Percentiles rank a stretch among this genome's conserved stretches.
These are phyloP conservation scores for Thalassiosira hispida DNA, from an alignment of 352 stramenopile species.

Conservation along the genomic window DNA sequence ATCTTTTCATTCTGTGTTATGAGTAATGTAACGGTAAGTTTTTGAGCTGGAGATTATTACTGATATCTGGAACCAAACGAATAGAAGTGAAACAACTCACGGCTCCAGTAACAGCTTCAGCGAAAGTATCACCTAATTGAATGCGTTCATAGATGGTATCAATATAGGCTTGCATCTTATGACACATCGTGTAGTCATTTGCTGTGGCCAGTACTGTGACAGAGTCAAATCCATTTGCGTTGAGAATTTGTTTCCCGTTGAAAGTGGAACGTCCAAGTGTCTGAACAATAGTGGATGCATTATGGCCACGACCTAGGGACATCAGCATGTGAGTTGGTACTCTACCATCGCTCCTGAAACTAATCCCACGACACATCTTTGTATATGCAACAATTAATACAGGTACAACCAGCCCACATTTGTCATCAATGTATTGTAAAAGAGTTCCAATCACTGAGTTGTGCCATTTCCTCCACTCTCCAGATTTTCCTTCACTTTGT, in stretches of 20 bases:
- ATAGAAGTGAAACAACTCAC: not conserved
- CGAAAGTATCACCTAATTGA: slow-evolving; percentile 37
- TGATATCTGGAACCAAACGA: not conserved
- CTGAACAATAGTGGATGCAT: slow-evolving; percentile 41
- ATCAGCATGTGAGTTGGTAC: slow-evolving; percentile 49
- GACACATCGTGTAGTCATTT: slow-evolving; percentile 25
- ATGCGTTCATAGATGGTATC: slow-evolving; percentile 21
- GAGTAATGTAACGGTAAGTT: not conserved
- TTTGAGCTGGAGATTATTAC: not conserved
- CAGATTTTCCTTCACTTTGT: not conserved
- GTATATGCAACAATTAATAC: slow-evolving; percentile 52
- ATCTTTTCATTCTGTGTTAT: slow-evolving; percentile 28
- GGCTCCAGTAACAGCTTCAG: slow-evolving; percentile 29
- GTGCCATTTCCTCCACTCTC: slow-evolving; percentile 23
- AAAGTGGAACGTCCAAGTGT: slow-evolving; percentile 48
- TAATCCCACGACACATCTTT: slow-evolving; percentile 45
- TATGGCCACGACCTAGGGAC: slow-evolving; percentile 34
- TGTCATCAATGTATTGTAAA: slow-evolving; percentile 43
- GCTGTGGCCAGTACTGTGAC: slow-evolving; percentile 36
- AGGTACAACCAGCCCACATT: slow-evolving; percentile 34
- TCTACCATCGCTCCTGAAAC: slow-evolving; percentile 32
- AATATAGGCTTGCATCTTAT: slow-evolving; percentile 39
- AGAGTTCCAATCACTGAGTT: slow-evolving; percentile 26
- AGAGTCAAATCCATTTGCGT: slow-evolving; percentile 40
- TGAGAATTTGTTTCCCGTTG: slow-evolving; percentile 41